These are phyloP conservation scores for Raffaelea ambrosiae DNA, from an alignment of 2,329 filamentous ascomycete species.

Conservation along the genomic window DNA sequence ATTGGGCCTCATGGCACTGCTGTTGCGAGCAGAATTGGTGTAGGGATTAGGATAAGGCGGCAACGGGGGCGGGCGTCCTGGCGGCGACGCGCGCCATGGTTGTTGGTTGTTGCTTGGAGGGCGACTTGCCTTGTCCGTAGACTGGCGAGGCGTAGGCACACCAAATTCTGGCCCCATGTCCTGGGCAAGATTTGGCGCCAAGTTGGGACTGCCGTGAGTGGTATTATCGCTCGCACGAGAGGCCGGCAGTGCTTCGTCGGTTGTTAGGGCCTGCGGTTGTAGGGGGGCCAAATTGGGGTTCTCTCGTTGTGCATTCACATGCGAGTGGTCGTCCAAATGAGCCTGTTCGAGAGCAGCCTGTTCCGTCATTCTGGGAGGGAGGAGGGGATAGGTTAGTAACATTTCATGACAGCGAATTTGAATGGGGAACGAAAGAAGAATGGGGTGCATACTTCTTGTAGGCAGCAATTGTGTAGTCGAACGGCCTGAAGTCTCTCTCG, in stretches of 20 bases:
- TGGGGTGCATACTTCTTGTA: constrained; percentile 57
- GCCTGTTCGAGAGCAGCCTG: constrained; percentile 15
- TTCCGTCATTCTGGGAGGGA: constrained; percentile 12
- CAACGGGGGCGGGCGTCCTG: constrained; percentile 27
- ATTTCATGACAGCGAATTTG: no score
- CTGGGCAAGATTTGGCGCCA: neutral
- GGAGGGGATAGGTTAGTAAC: neutral
- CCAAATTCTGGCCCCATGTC: neutral
- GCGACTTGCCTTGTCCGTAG: constrained; percentile 16
- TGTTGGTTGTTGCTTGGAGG: constrained; percentile 16
- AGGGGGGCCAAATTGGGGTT: neutral
- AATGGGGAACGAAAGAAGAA: neutral
- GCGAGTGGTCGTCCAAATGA: constrained; percentile 1
- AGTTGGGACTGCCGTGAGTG: neutral
- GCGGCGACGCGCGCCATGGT: constrained; percentile 9
- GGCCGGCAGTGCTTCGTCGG: constrained; percentile 37
- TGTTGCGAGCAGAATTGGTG: constrained; percentile 19
- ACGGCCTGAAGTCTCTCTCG: constrained; percentile 86
- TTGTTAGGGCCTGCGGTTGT: constrained; percentile 39
- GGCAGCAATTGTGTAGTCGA: constrained; percentile 82
- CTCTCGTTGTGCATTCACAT: no score
- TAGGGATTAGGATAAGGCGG: constrained; percentile 40
- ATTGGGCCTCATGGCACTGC: constrained; percentile 1
- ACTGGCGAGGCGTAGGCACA: constrained; percentile 1
- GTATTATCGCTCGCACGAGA: constrained; percentile 20